Conservation (phyloP, 2,329 filamentous ascomycete species). For the Harringtonia aguacate region DNA sequence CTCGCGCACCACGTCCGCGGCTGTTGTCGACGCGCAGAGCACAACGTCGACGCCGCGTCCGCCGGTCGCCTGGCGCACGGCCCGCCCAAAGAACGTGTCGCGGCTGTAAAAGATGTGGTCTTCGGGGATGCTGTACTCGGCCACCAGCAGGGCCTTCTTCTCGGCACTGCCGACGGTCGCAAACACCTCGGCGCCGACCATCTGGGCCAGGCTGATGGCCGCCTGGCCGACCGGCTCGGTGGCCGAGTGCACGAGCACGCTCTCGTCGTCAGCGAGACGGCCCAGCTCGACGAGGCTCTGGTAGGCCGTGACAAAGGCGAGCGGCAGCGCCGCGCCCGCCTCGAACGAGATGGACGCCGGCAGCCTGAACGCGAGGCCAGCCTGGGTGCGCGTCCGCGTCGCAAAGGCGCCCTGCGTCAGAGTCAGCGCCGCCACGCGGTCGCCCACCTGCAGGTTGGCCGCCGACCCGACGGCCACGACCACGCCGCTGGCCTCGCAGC, state of each 20-base stretch:
- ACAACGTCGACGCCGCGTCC: conserved; percentile 26
- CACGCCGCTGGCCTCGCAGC: conserved; percentile 29
- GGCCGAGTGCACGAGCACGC: conserved; percentile 25
- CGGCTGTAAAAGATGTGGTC: conserved; percentile 25
- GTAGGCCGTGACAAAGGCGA: conserved; percentile 29
- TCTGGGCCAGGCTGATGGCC: conserved; percentile 3
- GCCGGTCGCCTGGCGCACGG: conserved; percentile 17
- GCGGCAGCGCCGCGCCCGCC: conserved; percentile 26
- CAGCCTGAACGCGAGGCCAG: conserved; percentile 16
- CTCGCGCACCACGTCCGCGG: conserved; percentile 28
- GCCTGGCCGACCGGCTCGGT: conserved; percentile 1
- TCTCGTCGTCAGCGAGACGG: conserved; percentile 24
- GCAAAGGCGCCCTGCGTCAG: conserved; percentile 22
- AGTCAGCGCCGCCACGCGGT: conserved; percentile 24
- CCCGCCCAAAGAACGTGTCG: conserved; percentile 19
- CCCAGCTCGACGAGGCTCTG: conserved; percentile 27
- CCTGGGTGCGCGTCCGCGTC: conserved; percentile 21
- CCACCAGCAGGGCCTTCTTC: conserved; percentile 19
- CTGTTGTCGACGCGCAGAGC: conserved; percentile 31
- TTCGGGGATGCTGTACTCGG: conserved; percentile 15
- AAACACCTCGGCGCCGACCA: conserved; percentile 29
- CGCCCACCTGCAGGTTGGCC: conserved; percentile 19
- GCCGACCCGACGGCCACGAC: conserved; percentile 17
- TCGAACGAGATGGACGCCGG: conserved; percentile 24
- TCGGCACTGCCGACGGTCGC: conserved; percentile 28